Percentiles rank a stretch among this genome's conserved stretches.
Evolutionary conservation across 495 filamentous ascomycete species (phyloP).

Genomic region (Sabuloglossum arenarium): DNA sequence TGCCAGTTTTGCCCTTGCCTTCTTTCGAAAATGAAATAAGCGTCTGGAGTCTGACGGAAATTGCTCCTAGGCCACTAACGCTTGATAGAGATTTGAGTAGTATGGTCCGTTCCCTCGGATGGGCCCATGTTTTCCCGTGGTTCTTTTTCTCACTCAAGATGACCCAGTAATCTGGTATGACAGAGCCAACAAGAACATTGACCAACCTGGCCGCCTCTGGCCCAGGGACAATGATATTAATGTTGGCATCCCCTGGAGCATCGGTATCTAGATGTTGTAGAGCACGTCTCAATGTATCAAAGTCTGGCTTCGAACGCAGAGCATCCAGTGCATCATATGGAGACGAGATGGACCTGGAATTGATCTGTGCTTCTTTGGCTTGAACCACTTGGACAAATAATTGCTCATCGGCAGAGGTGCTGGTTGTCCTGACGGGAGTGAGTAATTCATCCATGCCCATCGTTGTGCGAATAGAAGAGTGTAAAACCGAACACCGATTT

Average conservation of each 20-base stretch:
- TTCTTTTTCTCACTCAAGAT: slow-evolving; percentile 15
- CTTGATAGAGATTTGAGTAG: slow-evolving; percentile 51
- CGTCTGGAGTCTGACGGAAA: slow-evolving; percentile 38
- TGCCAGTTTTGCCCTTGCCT: slow-evolving; percentile 15
- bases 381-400: neutral
- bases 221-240: slow-evolving; percentile 40
- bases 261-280: slow-evolving; percentile 31
- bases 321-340: slow-evolving; percentile 34
- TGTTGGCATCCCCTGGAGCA: slow-evolving; percentile 16
- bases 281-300: slow-evolving; percentile 28
- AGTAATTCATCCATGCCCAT: slow-evolving; percentile 18
- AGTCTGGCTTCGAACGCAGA: slow-evolving; percentile 43
- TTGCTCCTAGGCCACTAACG: slow-evolving; percentile 47
- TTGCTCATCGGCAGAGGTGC: slow-evolving; percentile 3
- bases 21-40: slow-evolving; percentile 22
- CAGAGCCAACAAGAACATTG: slow-evolving; percentile 42
- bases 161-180: slow-evolving; percentile 62
- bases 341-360: neutral
- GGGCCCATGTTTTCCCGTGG: neutral
- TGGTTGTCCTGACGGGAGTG: slow-evolving; percentile 11
- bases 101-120: slow-evolving; percentile 16
- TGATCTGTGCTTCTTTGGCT: neutral
- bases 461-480: neutral
- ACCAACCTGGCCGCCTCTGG: slow-evolving; percentile 49
- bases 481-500: too few relatives aligned